phyloP scores from a whole-genome alignment of 106 monocot species.

The Cymbidium sinense region DNA sequence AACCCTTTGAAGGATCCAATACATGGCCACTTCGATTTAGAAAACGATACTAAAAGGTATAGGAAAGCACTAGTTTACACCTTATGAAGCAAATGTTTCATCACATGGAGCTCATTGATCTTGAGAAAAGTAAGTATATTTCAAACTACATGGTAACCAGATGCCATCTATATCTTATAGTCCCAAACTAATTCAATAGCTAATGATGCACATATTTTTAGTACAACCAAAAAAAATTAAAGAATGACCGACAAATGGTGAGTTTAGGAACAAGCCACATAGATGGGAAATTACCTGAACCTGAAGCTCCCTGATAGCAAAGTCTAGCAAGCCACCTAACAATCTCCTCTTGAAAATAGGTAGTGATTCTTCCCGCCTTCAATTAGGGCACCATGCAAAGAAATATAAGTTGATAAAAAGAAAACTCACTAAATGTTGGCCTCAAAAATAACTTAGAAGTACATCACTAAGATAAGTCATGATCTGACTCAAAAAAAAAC shows the following conservation, averaged over 20 bases:
- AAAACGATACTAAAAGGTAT: neutral
- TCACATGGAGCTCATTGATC: neutral
- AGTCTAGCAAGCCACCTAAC: slow-evolving; percentile 79
- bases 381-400: neutral
- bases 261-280: neutral
- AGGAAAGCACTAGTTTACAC: neutral
- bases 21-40: neutral
- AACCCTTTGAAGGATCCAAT: neutral
- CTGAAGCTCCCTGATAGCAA: slow-evolving; percentile 88
- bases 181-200: neutral
- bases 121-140: neutral
- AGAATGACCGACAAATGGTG: neutral
- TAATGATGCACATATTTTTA: neutral
- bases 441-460: neutral
- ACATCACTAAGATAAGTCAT: neutral
- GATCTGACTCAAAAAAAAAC: neutral
- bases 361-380: slow-evolving; percentile 88
- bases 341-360: slow-evolving; percentile 94
- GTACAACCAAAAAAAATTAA: neutral
- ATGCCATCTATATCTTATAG: neutral
- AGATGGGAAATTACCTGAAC: slow-evolving; percentile 58
- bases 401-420: neutral
- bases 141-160: neutral
- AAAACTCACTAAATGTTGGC: neutral
- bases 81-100: neutral